phyloP scores from a whole-genome alignment of 169 alveolate genomes.

The Toxoplasma gondii region DNA sequence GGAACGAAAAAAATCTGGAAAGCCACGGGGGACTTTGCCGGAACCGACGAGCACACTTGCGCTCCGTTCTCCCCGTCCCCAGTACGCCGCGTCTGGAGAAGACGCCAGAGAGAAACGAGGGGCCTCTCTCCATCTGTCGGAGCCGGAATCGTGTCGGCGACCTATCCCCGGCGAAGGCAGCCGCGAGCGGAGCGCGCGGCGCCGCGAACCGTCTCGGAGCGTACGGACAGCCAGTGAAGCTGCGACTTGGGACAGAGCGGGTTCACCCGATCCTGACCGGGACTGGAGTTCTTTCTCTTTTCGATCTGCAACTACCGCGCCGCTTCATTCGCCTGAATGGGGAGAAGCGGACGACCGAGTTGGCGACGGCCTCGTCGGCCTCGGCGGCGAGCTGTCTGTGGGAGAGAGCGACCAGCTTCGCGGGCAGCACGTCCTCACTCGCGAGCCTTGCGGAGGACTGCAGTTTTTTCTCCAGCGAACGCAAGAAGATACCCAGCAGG shows the following conservation, averaged over 20 bases:
- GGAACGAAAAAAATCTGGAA: too few relatives aligned
- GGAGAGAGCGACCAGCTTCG: neutral
- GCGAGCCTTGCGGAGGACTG: neutral
- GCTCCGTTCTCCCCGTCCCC: neutral
- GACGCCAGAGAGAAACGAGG: neutral
- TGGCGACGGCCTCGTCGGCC: neutral
- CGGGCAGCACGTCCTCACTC: neutral
- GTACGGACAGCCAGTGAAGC: neutral
- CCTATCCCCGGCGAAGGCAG: neutral
- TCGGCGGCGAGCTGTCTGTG: neutral
- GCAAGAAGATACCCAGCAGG: neutral
- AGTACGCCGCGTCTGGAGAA: neutral
- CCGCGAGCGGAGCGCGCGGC: neutral
- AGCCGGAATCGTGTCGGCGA: neutral
- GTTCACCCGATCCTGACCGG: neutral
- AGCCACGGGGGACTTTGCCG: too few relatives aligned
- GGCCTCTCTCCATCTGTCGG: neutral
- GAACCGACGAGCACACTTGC: neutral
- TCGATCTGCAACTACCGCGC: neutral
- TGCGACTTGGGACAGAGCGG: neutral
- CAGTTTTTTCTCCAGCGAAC: conserved; percentile 25
- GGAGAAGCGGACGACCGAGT: neutral
- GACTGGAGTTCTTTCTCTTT: neutral
- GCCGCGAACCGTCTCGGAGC: neutral
- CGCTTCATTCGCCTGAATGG: neutral